Evolutionary conservation across 805 yeast species (phyloP).

Genomic region (Metschnikowia reukaufii): DNA sequence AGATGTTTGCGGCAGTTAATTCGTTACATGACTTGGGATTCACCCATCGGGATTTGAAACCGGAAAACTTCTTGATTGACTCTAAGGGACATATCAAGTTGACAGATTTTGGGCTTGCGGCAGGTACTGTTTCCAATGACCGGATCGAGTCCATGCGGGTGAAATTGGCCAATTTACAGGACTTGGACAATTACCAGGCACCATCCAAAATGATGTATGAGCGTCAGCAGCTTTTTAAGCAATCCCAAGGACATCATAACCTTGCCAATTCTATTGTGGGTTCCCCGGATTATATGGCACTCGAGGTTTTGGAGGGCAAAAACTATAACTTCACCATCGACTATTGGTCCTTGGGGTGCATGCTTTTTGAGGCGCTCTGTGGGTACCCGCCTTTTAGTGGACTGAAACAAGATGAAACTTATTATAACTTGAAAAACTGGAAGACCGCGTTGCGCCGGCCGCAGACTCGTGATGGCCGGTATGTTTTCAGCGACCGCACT

Average conservation of each 20-base stretch:
- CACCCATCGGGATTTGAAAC: slow-evolving; percentile 95
- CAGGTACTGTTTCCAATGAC: slow-evolving; percentile 91
- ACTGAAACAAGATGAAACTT: slow-evolving; percentile 89
- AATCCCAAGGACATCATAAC: slow-evolving; percentile 77
- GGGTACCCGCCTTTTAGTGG: slow-evolving; percentile 99
- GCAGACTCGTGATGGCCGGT: slow-evolving; percentile 84
- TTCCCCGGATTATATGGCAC: slow-evolving; percentile 98
- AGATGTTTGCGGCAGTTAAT: slow-evolving; percentile 94
- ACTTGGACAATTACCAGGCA: slow-evolving; percentile 58
- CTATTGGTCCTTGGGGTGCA: slow-evolving; percentile 98
- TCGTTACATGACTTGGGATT: slow-evolving; percentile 93
- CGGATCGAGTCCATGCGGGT: slow-evolving; percentile 90
- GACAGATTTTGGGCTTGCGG: slow-evolving; percentile 96
- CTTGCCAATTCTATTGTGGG: slow-evolving; percentile 96
- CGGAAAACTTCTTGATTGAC: slow-evolving; percentile 89
- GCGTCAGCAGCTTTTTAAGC: slow-evolving; percentile 82
- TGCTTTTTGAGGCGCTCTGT: slow-evolving; percentile 91
- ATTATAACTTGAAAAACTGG: slow-evolving; percentile 92
- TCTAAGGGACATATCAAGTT: slow-evolving; percentile 87
- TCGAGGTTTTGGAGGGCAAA: slow-evolving; percentile 93
- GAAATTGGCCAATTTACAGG: slow-evolving; percentile 66
- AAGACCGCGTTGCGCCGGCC: slow-evolving; percentile 86
- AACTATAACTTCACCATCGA: slow-evolving; percentile 95
- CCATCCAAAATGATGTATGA: slow-evolving; percentile 76
- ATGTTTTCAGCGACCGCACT: slow-evolving; percentile 92